Evolutionary conservation across 441 rosid species (phyloP).

Genomic region (Pelargonium citronellum): DNA sequence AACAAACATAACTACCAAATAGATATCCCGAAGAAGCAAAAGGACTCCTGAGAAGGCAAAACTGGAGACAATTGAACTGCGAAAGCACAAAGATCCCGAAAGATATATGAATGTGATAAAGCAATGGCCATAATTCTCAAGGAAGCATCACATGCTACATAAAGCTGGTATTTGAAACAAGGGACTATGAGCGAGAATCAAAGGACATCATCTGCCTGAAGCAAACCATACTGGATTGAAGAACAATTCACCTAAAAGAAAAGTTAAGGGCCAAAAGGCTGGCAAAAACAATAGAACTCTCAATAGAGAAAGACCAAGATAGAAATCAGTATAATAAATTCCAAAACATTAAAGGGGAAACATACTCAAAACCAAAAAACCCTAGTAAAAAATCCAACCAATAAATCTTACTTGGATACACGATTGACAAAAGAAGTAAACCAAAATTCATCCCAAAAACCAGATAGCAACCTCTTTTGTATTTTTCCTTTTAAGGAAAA

Average conservation of each 20-base stretch:
- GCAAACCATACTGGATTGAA: constrained; percentile 26
- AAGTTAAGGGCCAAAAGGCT: neutral
- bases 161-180: constrained; percentile 13
- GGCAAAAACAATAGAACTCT: too few relatives aligned
- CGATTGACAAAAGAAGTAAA: neutral
- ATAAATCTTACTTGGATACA: neutral
- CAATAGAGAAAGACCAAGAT: too few relatives aligned
- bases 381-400: neutral
- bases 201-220: constrained; percentile 23
- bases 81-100: constrained; percentile 12
- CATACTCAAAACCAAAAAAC: neutral
- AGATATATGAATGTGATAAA: constrained; percentile 16
- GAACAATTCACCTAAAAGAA: constrained; percentile 21
- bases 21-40: constrained; percentile 5
- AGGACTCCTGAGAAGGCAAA: constrained; percentile 13
- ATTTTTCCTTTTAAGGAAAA: neutral
- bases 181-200: constrained; percentile 20
- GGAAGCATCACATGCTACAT: constrained; percentile 25
- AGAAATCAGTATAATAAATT: neutral
- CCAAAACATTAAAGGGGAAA: neutral
- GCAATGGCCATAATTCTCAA: constrained; percentile 22
- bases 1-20: neutral
- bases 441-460: neutral
- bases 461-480: neutral
- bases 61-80: constrained; percentile 8